Evolutionary conservation across 208 protist genomes (phyloP), one percentile per base, ranked within the genome.

Genomic region (Leishmania aethiopica): DNA sequence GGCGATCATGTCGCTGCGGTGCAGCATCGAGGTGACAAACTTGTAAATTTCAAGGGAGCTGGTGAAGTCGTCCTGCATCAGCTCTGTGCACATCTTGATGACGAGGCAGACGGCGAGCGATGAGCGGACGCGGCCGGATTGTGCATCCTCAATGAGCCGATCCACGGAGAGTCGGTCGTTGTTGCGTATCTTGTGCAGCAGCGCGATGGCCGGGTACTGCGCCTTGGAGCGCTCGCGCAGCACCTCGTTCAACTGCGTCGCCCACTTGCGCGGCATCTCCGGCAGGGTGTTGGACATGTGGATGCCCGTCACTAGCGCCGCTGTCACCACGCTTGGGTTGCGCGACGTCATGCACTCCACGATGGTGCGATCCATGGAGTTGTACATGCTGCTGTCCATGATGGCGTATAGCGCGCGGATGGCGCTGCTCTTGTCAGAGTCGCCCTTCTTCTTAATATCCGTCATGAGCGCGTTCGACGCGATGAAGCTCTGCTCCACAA

Each of bases 251-350:
- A 99, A 89, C 91, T 99, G 98, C 80, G 93, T 96, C 22, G 91
- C 88, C 99, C 99, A 99, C 72, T 98, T 95, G 75, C 95, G 96
- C 17, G 99, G 96, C 84, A 98, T 90, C 25, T 98, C 96, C 25
- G 88, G 85, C 74, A 94, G 81, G 19, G 71, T 86, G 74, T 93
- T 81, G 28, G 99, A 93, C 75, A 99, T 96, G 91, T 99, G 99
- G 37, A 99, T 93, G 78, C 96, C 98, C 0, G 99, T 99, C n/a
- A 99, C 96, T 2, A 99, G 88, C n/a, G 99, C 98, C 19, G 99
- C 95, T 57, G 91, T 98, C 17, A 99, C 93, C 17, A 99, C 98
- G 62, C 92, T 93, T 35, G 94, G 91, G 87, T 99, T 98, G 69
- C 92, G 94, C 66, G 99, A 99, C 17, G 99, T 99, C 83, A 99